Evolutionary conservation across 1,284 basidiomycete species (phyloP).

Genomic region (Sanghuangporus baumii): DNA sequence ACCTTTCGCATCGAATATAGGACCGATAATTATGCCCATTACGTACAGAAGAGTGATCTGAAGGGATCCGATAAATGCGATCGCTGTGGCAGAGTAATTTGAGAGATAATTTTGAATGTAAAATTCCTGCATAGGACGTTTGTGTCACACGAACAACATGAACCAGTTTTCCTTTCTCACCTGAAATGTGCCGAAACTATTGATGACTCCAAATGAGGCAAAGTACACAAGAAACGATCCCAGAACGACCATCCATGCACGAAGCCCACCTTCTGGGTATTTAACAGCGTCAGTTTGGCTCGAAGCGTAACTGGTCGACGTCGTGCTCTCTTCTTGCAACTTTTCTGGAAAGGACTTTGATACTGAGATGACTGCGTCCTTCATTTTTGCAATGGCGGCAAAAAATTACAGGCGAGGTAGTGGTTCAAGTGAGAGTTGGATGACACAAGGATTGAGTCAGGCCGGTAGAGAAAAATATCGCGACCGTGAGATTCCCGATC

Average conservation of each 20-base stretch:
- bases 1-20: slow-evolving; percentile 10
- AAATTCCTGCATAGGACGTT: neutral
- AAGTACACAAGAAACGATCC: slow-evolving; percentile 10
- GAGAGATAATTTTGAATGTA: neutral
- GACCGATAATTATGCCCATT: slow-evolving; percentile 4
- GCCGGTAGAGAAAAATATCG: neutral
- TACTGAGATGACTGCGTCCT: neutral
- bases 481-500: neutral
- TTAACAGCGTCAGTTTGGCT: neutral
- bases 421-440: neutral
- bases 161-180: neutral
- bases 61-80: slow-evolving; percentile 12
- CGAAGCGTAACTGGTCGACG: neutral
- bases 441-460: neutral
- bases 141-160: neutral
- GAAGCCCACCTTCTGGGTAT: slow-evolving; percentile 10
- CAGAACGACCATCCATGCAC: slow-evolving; percentile 8
- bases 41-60: slow-evolving; percentile 9
- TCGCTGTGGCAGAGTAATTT: slow-evolving; percentile 5
- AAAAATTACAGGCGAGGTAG: neutral
- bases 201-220: slow-evolving; percentile 9
- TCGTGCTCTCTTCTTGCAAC: neutral
- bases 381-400: neutral
- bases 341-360: neutral
- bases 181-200: slow-evolving; percentile 12